These are phyloP conservation scores for Mortierella alpina DNA, from an alignment of 192 early-diverging fungal species.

Conservation along the genomic window DNA sequence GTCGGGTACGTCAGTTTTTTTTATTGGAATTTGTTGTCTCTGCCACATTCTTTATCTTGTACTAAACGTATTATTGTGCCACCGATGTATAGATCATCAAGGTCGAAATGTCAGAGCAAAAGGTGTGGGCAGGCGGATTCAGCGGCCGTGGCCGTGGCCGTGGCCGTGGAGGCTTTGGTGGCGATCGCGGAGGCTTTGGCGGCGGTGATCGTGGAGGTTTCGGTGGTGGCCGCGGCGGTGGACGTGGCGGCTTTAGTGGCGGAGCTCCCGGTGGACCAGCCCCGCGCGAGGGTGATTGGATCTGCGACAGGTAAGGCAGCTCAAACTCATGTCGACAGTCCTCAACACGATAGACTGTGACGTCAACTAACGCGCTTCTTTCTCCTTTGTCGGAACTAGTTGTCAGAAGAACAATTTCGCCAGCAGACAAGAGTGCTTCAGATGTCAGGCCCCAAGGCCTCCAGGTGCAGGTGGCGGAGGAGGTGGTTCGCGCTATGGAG, in stretches of 20 bases:
- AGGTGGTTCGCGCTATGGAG: conserved; percentile 53
- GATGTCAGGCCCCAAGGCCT: conserved; percentile 69
- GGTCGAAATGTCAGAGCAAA: conserved; percentile 72
- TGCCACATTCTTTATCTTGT: not conserved
- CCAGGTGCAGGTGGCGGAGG: conserved; percentile 48
- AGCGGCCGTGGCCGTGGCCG: conserved; percentile 61
- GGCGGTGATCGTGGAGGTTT: conserved; percentile 55
- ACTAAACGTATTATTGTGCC: conserved; percentile 1
- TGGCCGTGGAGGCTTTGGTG: conserved; percentile 50
- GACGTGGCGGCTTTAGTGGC: conserved; percentile 51
- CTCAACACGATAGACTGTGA: not conserved
- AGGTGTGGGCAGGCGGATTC: conserved; percentile 56
- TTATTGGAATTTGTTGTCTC: not conserved
- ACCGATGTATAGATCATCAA: conserved; percentile 56
- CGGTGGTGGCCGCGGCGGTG: conserved; percentile 56
- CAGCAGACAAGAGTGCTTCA: conserved; percentile 69
- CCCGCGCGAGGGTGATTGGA: conserved; percentile 70
- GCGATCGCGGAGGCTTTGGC: conserved; percentile 56
- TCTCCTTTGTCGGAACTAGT: conserved; percentile 35
- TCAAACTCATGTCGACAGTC: too few species aligned
- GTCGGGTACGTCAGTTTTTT: conserved; percentile 33
- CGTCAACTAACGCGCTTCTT: not conserved
- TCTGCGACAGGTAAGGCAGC: conserved; percentile 61
- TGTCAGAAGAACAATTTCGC: conserved; percentile 78
- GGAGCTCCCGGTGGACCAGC: conserved; percentile 53